Evolutionary conservation across 2,329 filamentous ascomycete genomes (phyloP), one percentile per base, ranked within the genome.

Genomic region (Penicillium sp.): DNA sequence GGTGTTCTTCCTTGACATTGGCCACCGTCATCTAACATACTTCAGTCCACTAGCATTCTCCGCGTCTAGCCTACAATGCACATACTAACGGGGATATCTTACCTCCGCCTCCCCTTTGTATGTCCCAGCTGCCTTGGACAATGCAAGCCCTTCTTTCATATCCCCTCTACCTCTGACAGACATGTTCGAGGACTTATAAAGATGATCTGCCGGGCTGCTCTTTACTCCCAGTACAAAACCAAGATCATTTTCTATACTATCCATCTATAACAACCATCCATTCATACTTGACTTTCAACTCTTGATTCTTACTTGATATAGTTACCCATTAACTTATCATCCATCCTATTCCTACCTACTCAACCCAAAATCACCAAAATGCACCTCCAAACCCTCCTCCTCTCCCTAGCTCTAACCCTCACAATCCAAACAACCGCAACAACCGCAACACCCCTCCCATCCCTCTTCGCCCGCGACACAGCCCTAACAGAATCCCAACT

Each of bases 401-500:
- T 65, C 21, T 27, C 58, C 27, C 57, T 70, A 44, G 49, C 65
- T 23, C 43, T 66, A 27, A 36, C 49, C 13, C 58, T 65, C 39
- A 47, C 50, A 12, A 15, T 53, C 39, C 50, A 47, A 42, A 39
- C 61, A 35, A 49, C 59, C n/a, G 58, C 64, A 42, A 39, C 61
- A 35, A 49, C 59, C n/a, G 58, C 64, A 38, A 48, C 58, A 4
- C 61, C 62, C 1, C 38, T 62, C 49, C 35, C 33, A 49, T 5
- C 41, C 48, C 21, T 45, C 27, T 21, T 35, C 42, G 38, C 31
- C n/a, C 31, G 53, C 58, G n/a, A 48, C 19, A 38, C 53, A 19
- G 17, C 60, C 23, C 48, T 74, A 36, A 73, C 70, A 5, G 58
- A 70, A 29, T 49, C 63, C 6, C 70, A 75, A 62, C 62, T 75